phyloP scores from a whole-genome alignment of 768 basidiomycete species.

The Podaxis rugospora region DNA sequence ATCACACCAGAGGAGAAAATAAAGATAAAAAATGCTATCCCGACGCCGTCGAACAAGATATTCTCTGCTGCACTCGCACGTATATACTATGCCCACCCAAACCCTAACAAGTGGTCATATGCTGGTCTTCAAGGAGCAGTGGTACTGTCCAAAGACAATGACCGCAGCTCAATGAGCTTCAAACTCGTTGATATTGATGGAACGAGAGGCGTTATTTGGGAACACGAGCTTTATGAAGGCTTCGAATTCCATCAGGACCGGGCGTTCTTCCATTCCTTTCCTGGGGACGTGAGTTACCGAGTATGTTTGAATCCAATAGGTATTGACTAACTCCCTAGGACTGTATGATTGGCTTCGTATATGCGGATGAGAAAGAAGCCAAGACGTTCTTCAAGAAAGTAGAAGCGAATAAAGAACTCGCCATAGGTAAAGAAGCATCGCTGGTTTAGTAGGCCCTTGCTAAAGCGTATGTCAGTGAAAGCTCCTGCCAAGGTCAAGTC shows the following conservation, averaged over 20 bases:
- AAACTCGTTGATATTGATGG: constrained; percentile 82
- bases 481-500: constrained; percentile 38
- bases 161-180: constrained; percentile 54
- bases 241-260: constrained; percentile 82
- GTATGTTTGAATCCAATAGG: neutral
- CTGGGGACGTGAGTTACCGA: constrained; percentile 75
- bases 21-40: constrained; percentile 63
- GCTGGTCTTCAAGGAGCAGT: constrained; percentile 85
- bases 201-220: constrained; percentile 87
- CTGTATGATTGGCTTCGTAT: constrained; percentile 90
- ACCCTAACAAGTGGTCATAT: constrained; percentile 78
- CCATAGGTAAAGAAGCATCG: constrained; percentile 36
- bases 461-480: neutral
- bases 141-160: constrained; percentile 61
- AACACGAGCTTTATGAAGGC: constrained; percentile 83
- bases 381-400: constrained; percentile 85
- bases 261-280: constrained; percentile 89
- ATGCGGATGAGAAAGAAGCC: constrained; percentile 83
- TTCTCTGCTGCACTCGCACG: constrained; percentile 76
- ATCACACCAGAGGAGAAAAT: constrained; percentile 73
- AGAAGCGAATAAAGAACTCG: constrained; percentile 54
- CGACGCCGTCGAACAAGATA: constrained; percentile 65
- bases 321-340: constrained; percentile 43
- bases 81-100: constrained; percentile 86
- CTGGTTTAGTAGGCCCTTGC: neutral